Base-by-base conservation (phyloP, 352 stramenopile species). In the Pythium myriotylum region DNA sequence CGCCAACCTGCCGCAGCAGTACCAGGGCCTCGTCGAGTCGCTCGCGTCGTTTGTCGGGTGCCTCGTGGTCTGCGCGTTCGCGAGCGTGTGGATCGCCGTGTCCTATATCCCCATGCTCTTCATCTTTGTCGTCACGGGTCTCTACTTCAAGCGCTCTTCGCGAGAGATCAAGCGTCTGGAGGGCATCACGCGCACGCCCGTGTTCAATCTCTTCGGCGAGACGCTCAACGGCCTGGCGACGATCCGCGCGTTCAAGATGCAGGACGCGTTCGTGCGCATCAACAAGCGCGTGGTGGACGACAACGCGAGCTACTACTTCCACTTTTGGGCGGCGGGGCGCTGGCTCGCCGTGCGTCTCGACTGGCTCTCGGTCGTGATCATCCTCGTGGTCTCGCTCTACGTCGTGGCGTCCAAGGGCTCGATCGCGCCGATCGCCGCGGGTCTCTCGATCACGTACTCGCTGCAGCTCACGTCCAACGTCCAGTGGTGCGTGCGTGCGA, bases 341-440 rank as follows among this genome's bases (percentile, higher is more conserved):
- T 99, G 96, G 95, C 72, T 99, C 7, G 94, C 89, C 12, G 78
- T 99, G 42, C 86, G 97, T 13, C 77, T 99, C 23, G 93, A 88
- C 46, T 76, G 60, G 35, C 55, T 89, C 24, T 79, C 74, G 3
- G 79, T 93, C 12, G 51, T 89, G 17, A 95, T 98, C 52, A 92
- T 98, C 32, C 83, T 80, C 32, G 80, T 83, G 23, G 81, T 97
- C 9, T 86, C 89, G 20, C 64, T 98, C 19, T 95, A 94, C 49
- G 48, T 92, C 10, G 88, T 98, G 1, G 54, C 83, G 0, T 63
- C 73, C 17, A 80, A 80, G 32, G 72, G 68, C 4, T 69, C 73
- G 26, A 63, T 80, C 43, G 67, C 61, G 7, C 88, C 78, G 62
- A 73, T 77, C 17, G 74, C 86, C 23, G 88, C 82, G 12, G 95